Percentiles rank a stretch among this genome's conserved stretches.
Conservation (phyloP, 305 asterid genomes). For the Rubia tinctorum region DNA sequence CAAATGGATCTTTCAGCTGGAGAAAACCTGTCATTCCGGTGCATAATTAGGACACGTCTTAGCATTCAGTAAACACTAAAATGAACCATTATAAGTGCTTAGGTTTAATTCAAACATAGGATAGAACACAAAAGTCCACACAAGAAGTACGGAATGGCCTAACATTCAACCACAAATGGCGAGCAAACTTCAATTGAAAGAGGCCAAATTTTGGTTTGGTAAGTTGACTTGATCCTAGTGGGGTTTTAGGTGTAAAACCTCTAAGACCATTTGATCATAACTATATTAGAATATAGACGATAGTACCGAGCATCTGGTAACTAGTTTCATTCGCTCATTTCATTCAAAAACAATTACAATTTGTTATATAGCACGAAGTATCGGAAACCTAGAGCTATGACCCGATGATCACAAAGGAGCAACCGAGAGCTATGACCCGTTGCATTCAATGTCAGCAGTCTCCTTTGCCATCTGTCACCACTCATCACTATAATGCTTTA, state of each 20-base stretch:
- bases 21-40: conserved; percentile 59
- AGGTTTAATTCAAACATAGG: not conserved
- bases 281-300: no score
- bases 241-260: not conserved
- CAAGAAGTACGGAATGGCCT: not conserved
- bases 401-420: no score
- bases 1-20: conserved; percentile 78
- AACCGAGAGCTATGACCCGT: no score
- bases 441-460: no score
- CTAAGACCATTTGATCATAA: not conserved
- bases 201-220: conserved; percentile 4
- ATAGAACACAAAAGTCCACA: not conserved
- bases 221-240: conserved; percentile 4
- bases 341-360: no score
- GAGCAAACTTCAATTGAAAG: not conserved
- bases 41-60: not conserved
- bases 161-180: conserved; percentile 1
- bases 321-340: no score
- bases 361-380: no score
- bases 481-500: conserved; percentile 17
- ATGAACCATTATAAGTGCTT: not conserved
- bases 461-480: not conserved
- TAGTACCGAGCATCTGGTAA: no score
- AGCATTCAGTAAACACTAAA: not conserved
- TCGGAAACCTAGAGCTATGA: no score